Base-by-base conservation (phyloP, 129 eudicot species). In the Arctium minus region DNA sequence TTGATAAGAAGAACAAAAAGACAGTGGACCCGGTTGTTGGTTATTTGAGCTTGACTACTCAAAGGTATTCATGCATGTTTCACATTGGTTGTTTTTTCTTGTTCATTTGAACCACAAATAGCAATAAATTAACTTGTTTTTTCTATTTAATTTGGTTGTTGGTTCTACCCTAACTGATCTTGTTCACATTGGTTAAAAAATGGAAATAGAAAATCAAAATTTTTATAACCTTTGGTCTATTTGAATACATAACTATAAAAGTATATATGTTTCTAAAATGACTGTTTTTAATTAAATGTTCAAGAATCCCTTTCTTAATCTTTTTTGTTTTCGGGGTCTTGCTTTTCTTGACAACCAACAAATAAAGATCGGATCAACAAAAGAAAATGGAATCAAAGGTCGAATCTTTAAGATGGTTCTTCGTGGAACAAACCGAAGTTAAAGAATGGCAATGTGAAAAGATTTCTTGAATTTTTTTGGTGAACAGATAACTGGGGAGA, bases 401-500 rank as follows among this genome's bases (percentile, higher is more conserved):
- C n/a, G n/a, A n/a, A n/a, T n/a, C n/a, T n/a, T n/a, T n/a, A n/a
- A n/a, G n/a, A n/a, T n/a, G n/a, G n/a, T n/a, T n/a, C n/a, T n/a
- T n/a, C n/a, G 9, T n/a, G 10, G 30, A 62, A 62, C 8, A 40
- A 29, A 30, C 6, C 2, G 6, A 1, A 70, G n/a, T n/a, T n/a
- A n/a, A 8, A 70, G 17, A 70, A 30, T 30, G 35, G 38, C 5
- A 13, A 70, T 70, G 73, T 33, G 13, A 27, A 30, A 22, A 18
- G 32, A 11, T 18, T 35, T 67, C 65, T 53, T 53, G 65, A 53
- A 53, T 3, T 27, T 50, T 39, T 42, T 22, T 72, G 70, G 11
- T 72, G 44, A 70, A 89, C 88, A 92, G 99, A 89, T 95, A 82
- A 95, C 97, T 27, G 99, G 97, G 17, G 89, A 84, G 82, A 86